Conservation (phyloP, 2,329 filamentous ascomycete genomes). For the Colletotrichum zoysiae region DNA sequence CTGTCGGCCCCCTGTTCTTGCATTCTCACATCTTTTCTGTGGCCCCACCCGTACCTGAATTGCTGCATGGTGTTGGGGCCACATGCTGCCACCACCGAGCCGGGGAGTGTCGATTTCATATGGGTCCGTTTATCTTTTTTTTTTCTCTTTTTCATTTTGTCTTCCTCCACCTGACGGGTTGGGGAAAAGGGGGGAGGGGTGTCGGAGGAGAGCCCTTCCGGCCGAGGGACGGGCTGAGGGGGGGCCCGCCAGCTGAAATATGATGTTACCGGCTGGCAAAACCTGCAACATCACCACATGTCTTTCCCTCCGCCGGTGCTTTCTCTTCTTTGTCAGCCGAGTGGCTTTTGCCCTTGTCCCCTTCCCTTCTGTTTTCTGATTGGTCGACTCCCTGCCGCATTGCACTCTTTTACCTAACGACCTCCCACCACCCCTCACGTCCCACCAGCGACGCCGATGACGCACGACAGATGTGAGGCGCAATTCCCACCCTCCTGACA, state of each 20-base stretch:
- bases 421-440: conserved; percentile 11
- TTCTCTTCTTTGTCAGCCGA: conserved; percentile 7
- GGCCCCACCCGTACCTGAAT: conserved; percentile 26
- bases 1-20: neutral
- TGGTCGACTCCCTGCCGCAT: neutral
- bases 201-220: neutral
- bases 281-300: neutral
- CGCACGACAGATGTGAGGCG: conserved; percentile 2
- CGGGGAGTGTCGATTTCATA: neutral
- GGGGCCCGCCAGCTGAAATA: neutral
- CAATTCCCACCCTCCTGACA: neutral
- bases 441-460: conserved; percentile 10
- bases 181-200: neutral
- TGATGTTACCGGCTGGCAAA: neutral
- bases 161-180: neutral
- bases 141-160: neutral
- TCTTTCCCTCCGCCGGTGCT: neutral
- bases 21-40: neutral
- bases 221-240: neutral
- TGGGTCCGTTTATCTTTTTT: neutral
- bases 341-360: neutral
- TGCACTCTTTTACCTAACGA: conserved; percentile 3
- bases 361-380: neutral
- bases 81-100: conserved; percentile 8
- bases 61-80: conserved; percentile 18